Evolutionary conservation across 352 stramenopile species (phyloP), one percentile per base, ranked within the genome.

Genomic region (Thraustochytrium sp.): DNA sequence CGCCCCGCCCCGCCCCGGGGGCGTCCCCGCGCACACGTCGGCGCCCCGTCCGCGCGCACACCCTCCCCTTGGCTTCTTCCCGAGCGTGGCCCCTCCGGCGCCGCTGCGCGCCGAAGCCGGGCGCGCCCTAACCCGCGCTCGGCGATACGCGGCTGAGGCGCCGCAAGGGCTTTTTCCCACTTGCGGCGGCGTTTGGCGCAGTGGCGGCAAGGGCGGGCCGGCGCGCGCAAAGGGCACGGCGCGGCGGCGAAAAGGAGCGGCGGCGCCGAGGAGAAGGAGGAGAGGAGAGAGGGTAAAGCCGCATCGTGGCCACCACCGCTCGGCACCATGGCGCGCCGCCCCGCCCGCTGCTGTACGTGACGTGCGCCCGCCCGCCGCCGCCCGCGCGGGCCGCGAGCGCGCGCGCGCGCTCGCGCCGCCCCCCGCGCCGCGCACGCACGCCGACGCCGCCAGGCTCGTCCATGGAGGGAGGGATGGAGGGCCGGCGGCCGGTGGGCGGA

Each of bases 291-390:
- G 46, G 40, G 18, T 21, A 72, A 26, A 0, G 11, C 36, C 13
- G 59, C 5, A 40, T 37, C 13, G 36, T 38, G 8, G 59, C 21
- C 13, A 72, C 59, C n/a, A 4, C 36, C 9, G 26, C 13, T 31
- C 21, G 9, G 59, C 59, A 72, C 59, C 59, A 72, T 72, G 59
- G 59, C 59, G 59, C 59, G 59, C 59, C 59, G 59, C 59, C 59
- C 59, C 59, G 59, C 59, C 11, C 59, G 59, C 40, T 72, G 59
- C 59, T 72, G 59, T 72, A 72, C 59, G 59, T 72, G n/a, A n/a
- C n/a, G n/a, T n/a, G n/a, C n/a, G n/a, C n/a, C n/a, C n/a, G n/a
- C n/a, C n/a, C n/a, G n/a, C n/a, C n/a, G n/a, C n/a, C n/a, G n/a
- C n/a, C n/a, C n/a, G n/a, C n/a, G n/a, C n/a, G n/a, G n/a, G n/a